Percentiles rank a stretch among this genome's conserved stretches.
Conservation (phyloP, 768 basidiomycete species). For the Amanita inopinata region DNA sequence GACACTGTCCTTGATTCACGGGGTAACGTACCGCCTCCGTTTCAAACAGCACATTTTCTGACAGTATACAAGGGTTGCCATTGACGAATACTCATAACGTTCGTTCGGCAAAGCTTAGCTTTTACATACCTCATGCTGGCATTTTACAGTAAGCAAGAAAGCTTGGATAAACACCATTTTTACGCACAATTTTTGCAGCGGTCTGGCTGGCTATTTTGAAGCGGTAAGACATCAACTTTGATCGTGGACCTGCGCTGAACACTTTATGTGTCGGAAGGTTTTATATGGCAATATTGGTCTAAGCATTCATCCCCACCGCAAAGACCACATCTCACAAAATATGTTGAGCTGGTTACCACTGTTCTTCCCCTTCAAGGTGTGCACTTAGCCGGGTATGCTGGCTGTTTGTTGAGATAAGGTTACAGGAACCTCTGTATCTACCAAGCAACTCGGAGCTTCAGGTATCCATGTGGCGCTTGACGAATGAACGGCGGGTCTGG, state of each 20-base stretch:
- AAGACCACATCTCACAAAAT: slow-evolving; percentile 79
- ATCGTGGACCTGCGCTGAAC: not conserved
- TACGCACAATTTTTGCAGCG: slow-evolving; percentile 36
- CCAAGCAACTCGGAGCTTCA: slow-evolving; percentile 89
- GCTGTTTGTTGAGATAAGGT: slow-evolving; percentile 5
- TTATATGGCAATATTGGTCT: slow-evolving; percentile 85
- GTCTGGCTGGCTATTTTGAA: slow-evolving; percentile 96
- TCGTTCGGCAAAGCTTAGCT: slow-evolving; percentile 74
- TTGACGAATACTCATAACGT: slow-evolving; percentile 95
- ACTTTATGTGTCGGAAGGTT: slow-evolving; percentile 22
- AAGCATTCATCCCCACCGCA: slow-evolving; percentile 88
- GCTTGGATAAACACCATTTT: too few relatives aligned
- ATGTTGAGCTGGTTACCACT: slow-evolving; percentile 99
- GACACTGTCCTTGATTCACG: slow-evolving; percentile 65
- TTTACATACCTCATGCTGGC: slow-evolving; percentile 92
- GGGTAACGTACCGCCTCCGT: slow-evolving; percentile 34
- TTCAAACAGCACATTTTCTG: not conserved
- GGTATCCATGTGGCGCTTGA: slow-evolving; percentile 90
- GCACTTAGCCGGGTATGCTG: slow-evolving; percentile 15
- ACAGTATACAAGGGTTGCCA: slow-evolving; percentile 56
- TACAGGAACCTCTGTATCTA: slow-evolving; percentile 85
- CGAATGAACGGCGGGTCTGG: slow-evolving; percentile 87
- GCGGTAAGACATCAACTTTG: slow-evolving; percentile 32
- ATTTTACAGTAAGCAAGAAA: slow-evolving; percentile 68
- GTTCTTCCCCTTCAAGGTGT: slow-evolving; percentile 87